Conservation (phyloP, 495 filamentous ascomycete species). For the Penicillium paxilli region DNA sequence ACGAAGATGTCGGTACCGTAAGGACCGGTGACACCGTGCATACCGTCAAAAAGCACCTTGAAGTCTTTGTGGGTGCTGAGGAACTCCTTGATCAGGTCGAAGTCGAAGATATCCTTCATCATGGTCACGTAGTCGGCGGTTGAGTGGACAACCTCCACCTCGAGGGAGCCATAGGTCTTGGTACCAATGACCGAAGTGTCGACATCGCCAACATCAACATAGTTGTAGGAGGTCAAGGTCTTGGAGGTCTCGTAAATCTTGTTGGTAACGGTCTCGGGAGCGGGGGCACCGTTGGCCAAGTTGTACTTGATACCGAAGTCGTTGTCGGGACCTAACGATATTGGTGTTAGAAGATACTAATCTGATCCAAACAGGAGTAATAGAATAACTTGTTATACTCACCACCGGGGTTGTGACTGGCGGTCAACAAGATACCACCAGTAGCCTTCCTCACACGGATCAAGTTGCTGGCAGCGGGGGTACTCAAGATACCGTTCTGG, state of each 20-base stretch:
- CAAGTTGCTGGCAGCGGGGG: constrained; percentile 91
- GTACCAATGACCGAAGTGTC: constrained; percentile 82
- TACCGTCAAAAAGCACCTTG: constrained; percentile 93
- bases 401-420: constrained; percentile 98
- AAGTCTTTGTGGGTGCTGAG: constrained; percentile 82
- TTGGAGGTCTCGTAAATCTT: constrained; percentile 94
- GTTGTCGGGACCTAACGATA: constrained; percentile 74
- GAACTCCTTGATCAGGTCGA: constrained; percentile 91
- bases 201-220: constrained; percentile 80
- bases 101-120: constrained; percentile 98
- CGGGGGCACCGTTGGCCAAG: constrained; percentile 90
- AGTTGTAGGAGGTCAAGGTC: constrained; percentile 86
- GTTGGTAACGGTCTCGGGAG: constrained; percentile 93
- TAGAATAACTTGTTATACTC: constrained; percentile 44
- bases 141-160: constrained; percentile 93
- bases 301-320: constrained; percentile 99
- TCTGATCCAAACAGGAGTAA: neutral
- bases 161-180: constrained; percentile 77
- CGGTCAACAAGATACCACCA: constrained; percentile 93
- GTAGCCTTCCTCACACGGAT: constrained; percentile 93
- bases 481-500: constrained; percentile 93
- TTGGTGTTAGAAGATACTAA: neutral
- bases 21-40: constrained; percentile 91
- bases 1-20: constrained; percentile 96
- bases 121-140: constrained; percentile 89